Evolutionary conservation across 2,329 filamentous ascomycete species (phyloP), one percentile per base, ranked within the genome.

Genomic region (Paecilomyces sp.): DNA sequence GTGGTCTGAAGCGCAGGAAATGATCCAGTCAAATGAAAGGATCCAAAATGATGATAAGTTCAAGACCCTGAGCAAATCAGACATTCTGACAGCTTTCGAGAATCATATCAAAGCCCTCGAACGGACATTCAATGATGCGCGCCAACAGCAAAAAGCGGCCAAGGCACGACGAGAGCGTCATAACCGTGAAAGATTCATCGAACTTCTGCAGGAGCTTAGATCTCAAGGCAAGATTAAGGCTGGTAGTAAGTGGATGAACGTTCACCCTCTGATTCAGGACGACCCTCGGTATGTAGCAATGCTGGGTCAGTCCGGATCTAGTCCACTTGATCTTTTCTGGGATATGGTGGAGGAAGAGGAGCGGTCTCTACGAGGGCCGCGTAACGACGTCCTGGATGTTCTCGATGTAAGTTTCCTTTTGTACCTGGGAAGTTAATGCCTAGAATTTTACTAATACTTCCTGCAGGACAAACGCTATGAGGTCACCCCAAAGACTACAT

Each of bases 331-430:
- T 69, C 81, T 99, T 6, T 97, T 99, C 79, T 97, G 93, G 91
- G 94, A 99, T 72, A 81, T 92, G 55, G 83, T 97, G 28, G 94
- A 97, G 73, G 92, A 96, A 73, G 92, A 97, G 74, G 93, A 99
- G 70, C 86, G 90, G 60, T 87, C 88, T n/a, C 80, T 97, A 55
- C 88, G 92, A 62, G 87, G 85, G 56, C 88, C 88, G 55, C 84
- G 91, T 62, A 95, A 94, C 71, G 87, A 92, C 70, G 89, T 95
- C 47, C 80, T 94, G 64, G 92, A 96, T 76, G 91, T 94, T 66
- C 82, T 96, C 66, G 90, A 95, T 81, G 91, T 94, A 75, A 80
- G 87, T 79, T 13, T 24, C 50, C 28, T 41, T 53, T 22, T 47
- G 18, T 33, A n/a, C 36, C n/a, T 47, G n/a, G 36, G 9, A n/a